These are phyloP conservation scores for Pyrrhoderma lamaoense DNA, from an alignment of 1,284 basidiomycete genomes.

Conservation along the genomic window DNA sequence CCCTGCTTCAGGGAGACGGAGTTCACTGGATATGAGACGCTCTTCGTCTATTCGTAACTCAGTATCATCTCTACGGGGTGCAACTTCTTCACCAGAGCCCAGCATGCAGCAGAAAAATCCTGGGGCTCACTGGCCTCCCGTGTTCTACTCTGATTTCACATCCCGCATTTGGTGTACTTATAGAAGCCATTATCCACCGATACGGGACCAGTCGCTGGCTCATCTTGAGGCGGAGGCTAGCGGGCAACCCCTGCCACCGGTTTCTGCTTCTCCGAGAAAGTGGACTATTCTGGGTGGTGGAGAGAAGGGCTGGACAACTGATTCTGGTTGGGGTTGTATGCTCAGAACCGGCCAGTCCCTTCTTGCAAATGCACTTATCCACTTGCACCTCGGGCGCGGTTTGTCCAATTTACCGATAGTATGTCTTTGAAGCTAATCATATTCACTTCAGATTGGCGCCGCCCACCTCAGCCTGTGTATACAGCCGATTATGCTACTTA, in stretches of 20 bases:
- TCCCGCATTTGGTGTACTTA: slow-evolving; percentile 89
- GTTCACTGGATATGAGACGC: slow-evolving; percentile 34
- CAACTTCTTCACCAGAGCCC: slow-evolving; percentile 25
- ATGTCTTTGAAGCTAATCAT: slow-evolving; percentile 3
- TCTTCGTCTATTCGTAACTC: slow-evolving; percentile 43
- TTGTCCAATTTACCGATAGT: slow-evolving; percentile 23
- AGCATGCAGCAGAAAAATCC: slow-evolving; percentile 33
- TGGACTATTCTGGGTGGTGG: slow-evolving; percentile 44
- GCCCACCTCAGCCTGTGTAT: slow-evolving; percentile 53
- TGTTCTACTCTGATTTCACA: slow-evolving; percentile 87
- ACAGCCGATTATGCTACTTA: slow-evolving; percentile 67
- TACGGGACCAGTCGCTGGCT: slow-evolving; percentile 58
- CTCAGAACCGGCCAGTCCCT: slow-evolving; percentile 89
- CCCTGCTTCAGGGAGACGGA: slow-evolving; percentile 27
- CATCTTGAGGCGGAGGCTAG: slow-evolving; percentile 37
- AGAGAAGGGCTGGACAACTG: slow-evolving; percentile 83
- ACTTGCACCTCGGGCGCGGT: slow-evolving; percentile 84
- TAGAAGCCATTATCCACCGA: slow-evolving; percentile 81
- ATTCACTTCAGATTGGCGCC: slow-evolving; percentile 64
- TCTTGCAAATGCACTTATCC: slow-evolving; percentile 82
- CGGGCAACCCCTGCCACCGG: slow-evolving; percentile 24
- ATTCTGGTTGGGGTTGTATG: slow-evolving; percentile 99
- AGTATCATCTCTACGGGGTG: slow-evolving; percentile 35
- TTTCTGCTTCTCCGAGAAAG: slow-evolving; percentile 33
- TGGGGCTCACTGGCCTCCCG: slow-evolving; percentile 60